A percentile compares a stretch with the other conserved stretches of the same genome.
Conservation (phyloP, 768 basidiomycete genomes). For the Trametes sanguinea region DNA sequence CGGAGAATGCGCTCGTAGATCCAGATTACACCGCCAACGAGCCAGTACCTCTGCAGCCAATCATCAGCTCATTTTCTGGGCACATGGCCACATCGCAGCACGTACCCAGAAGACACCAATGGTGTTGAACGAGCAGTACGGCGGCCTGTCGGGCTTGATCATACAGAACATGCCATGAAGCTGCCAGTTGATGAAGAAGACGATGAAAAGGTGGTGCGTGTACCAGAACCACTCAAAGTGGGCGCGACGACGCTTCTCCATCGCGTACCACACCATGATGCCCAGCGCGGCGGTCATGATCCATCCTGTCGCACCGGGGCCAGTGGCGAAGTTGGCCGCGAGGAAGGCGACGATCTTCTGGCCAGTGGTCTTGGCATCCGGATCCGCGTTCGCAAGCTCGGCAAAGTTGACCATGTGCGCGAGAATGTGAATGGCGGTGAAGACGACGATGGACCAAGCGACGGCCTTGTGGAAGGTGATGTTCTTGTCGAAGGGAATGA, state of each 20-base stretch:
- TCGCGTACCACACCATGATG: conserved; percentile 83
- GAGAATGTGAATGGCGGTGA: conserved; percentile 70
- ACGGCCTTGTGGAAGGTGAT: conserved; percentile 89
- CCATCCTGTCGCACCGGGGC: conserved; percentile 85
- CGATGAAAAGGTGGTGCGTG: conserved; percentile 83
- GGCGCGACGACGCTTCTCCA: conserved; percentile 74
- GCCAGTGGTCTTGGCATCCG: conserved; percentile 52
- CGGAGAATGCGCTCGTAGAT: conserved; percentile 87
- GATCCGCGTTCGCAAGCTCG: conserved; percentile 58
- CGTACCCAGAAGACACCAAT: conserved; percentile 96
- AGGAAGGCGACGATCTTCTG: conserved; percentile 72
- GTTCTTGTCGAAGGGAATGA: conserved; percentile 94
- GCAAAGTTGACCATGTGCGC: conserved; percentile 89
- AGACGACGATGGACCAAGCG: conserved; percentile 86
- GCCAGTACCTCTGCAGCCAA: conserved; percentile 75
- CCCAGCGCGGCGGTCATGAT: conserved; percentile 76
- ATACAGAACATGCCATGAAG: conserved; percentile 97
- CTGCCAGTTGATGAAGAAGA: conserved; percentile 95
- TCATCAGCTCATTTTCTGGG: conserved; percentile 4
- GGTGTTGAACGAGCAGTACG: conserved; percentile 80
- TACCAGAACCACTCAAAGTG: conserved; percentile 93
- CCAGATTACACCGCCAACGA: conserved; percentile 84
- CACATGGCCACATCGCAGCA: not conserved
- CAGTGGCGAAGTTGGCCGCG: conserved; percentile 75
- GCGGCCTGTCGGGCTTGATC: conserved; percentile 88